Evolutionary conservation across 2,329 filamentous ascomycete species (phyloP).

Genomic region (Pseudopithomyces chartarum): DNA sequence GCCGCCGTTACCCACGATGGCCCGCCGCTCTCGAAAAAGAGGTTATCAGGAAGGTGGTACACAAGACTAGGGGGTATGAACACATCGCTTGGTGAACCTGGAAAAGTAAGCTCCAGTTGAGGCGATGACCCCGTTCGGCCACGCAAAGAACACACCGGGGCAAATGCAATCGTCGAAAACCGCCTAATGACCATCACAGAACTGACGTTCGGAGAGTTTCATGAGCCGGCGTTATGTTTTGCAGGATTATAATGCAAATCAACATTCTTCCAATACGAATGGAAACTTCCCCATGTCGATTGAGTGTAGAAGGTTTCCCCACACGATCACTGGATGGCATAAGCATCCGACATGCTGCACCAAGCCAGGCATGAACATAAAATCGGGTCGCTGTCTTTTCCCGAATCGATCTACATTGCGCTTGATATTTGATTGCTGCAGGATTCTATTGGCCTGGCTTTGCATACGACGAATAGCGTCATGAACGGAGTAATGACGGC

Average conservation of each 20-base stretch:
- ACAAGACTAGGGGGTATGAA: too few relatives aligned
- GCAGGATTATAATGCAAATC: neutral
- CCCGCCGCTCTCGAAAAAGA: neutral
- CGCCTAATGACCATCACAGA: neutral
- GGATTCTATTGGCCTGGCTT: neutral
- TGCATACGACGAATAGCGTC: slow-evolving; percentile 5
- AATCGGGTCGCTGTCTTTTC: neutral
- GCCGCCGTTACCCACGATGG: neutral
- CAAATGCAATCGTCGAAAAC: neutral
- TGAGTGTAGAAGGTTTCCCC: neutral
- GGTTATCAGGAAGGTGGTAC: neutral
- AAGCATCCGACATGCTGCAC: neutral
- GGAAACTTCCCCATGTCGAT: neutral
- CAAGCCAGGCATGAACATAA: neutral
- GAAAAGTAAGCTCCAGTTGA: neutral
- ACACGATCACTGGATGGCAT: neutral
- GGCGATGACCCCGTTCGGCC: neutral
- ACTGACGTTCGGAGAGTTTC: neutral
- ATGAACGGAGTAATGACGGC: neutral
- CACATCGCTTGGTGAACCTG: too few relatives aligned
- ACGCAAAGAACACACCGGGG: neutral
- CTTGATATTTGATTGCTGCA: neutral
- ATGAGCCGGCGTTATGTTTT: neutral
- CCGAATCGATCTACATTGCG: neutral
- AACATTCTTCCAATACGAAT: neutral